phyloP scores from a whole-genome alignment of 2,329 filamentous ascomycete genomes.

The Elsinoe arachidis region DNA sequence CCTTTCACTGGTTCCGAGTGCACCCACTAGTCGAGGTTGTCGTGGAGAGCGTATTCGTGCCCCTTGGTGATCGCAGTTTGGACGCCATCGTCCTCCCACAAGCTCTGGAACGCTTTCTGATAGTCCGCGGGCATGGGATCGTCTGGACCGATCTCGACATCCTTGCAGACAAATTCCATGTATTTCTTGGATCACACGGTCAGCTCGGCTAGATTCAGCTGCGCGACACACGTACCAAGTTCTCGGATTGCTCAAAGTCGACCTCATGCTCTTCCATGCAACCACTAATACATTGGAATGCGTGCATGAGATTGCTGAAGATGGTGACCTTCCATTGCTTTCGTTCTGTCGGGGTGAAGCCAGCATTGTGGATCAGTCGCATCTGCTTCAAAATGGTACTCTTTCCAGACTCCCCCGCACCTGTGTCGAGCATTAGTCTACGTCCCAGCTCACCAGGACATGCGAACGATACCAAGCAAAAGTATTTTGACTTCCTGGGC shows the following conservation, averaged over 20 bases:
- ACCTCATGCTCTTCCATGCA: slow-evolving; percentile 83
- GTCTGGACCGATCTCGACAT: slow-evolving; percentile 73
- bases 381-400: slow-evolving; percentile 98
- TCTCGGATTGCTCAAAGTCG: slow-evolving; percentile 67
- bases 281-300: slow-evolving; percentile 80
- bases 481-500: slow-evolving; percentile 87
- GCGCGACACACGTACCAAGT: slow-evolving; percentile 54
- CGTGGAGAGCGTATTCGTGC: slow-evolving; percentile 92
- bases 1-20: too few species aligned
- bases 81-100: slow-evolving; percentile 80
- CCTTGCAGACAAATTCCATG: slow-evolving; percentile 66
- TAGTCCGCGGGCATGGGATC: slow-evolving; percentile 73
- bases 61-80: slow-evolving; percentile 83
- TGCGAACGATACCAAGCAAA: slow-evolving; percentile 61
- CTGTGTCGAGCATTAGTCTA: slow-evolving; percentile 39
- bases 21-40: slow-evolving; percentile 86
- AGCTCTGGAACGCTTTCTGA: slow-evolving; percentile 67
- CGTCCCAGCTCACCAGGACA: not conserved
- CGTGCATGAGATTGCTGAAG: slow-evolving; percentile 88
- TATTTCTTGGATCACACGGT: slow-evolving; percentile 52
- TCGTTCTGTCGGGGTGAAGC: slow-evolving; percentile 82
- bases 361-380: slow-evolving; percentile 92
- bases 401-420: slow-evolving; percentile 91
- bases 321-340: slow-evolving; percentile 92
- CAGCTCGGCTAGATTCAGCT: not conserved